Evolutionary conservation across 192 early-diverging fungal genomes (phyloP), one percentile per base, ranked within the genome.

Genomic region (Dimargaris cristalligena): DNA sequence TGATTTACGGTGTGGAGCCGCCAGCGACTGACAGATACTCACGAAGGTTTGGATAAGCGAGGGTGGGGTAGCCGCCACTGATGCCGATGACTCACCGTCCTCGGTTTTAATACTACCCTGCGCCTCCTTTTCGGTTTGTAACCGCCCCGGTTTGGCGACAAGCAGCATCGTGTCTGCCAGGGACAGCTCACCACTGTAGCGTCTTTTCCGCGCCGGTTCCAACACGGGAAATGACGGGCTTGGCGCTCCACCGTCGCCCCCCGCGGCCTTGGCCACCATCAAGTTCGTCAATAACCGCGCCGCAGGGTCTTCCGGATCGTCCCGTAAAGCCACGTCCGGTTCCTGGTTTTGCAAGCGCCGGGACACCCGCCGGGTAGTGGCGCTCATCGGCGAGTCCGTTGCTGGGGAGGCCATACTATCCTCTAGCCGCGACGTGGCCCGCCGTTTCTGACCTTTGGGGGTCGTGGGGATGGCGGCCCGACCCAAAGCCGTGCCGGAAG

Each of bases 121-220:
- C n/a, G n/a, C n/a, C n/a, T n/a, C n/a, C n/a, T n/a, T n/a, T n/a
- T n/a, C n/a, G n/a, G n/a, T n/a, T n/a, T n/a, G n/a, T n/a, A n/a
- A n/a, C n/a, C n/a, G n/a, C n/a, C n/a, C n/a, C n/a, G n/a, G n/a
- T n/a, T n/a, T n/a, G n/a, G n/a, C n/a, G n/a, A n/a, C n/a, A n/a
- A 28, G 54, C 67, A 34, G 33, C 14, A 31, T 64, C 32, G 57
- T 49, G 26, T 70, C 69, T 6, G 49, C 22, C 13, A 70, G 45
- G 1, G 65, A 61, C 0, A 70, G 34, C 16, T 60, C 59, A 0
- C 69, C 69, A 10, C 31, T 34, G 1, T 58, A 31, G 18, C 69
- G 65, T 0, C 60, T 34, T 1, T 34, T 25, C 16, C 57, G 50
- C 26, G 61, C 16, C 41, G 26, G n/a, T 35, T 35, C 0, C 62